Evolutionary conservation across 2,329 filamentous ascomycete species (phyloP), one percentile per base, ranked within the genome.

Genomic region (Talaromyces sp.): DNA sequence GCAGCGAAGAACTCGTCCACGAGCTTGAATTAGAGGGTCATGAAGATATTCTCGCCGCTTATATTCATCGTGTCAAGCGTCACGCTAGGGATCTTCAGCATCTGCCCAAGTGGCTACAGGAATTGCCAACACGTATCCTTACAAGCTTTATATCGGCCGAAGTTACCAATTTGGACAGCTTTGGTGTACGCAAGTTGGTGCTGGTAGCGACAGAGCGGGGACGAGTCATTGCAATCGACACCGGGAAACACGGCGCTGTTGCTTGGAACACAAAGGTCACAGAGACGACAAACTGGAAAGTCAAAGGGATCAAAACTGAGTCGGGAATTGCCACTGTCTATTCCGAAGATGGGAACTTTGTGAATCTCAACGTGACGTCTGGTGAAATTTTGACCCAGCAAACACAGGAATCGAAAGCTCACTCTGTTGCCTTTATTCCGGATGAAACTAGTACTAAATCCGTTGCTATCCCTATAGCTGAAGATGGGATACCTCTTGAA

Each of bases 141-240:
- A 83, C 83, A 63, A 88, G 85, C 64, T 79, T 91, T 17, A 70
- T 87, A 9, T 67, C 76, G 7, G 76, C 76, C 27, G 85, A 86
- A 32, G 83, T 84, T 0, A 80, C 83, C 9, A 77, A 81, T 17
- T 64, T 78, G 19, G 70, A 74, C 53, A 85, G 82, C 43, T 98
- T 98, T 73, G 93, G 93, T 4, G 93, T 97, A 75, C 88, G 90
- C 73, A 96, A 96, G 75, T 79, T 93, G 32, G 84, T 93, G 6
- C 81, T 97, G 60, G 80, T 96, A 56, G 92, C 89, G 6, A 96
- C 93, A 1, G 82, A 85, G 58, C 87, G 86, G 60, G 93, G 93
- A 14, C 87, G 89, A 65, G 77, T 98, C 19, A 89, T 93, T 65
- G 91, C 88, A 3, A 79, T 99, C 21, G 88, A 96, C 73, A 86